Evolutionary conservation across 202 grass and related monocot genomes (phyloP).

Genomic region (Zoysia matrella): DNA sequence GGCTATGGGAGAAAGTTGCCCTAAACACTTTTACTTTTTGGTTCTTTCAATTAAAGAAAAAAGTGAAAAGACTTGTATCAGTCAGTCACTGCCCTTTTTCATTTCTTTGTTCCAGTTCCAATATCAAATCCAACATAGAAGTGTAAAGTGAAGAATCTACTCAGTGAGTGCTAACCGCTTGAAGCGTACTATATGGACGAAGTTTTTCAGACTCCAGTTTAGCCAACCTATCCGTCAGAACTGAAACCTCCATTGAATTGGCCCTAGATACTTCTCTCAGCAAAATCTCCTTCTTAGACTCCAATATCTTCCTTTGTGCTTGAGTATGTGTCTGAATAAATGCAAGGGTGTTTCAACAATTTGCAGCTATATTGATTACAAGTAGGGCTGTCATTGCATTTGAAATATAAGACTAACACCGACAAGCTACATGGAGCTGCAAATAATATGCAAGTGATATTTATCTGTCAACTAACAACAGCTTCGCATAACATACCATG

Average conservation of each 20-base stretch:
- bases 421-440: slow-evolving; percentile 7
- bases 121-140: slow-evolving; percentile 4
- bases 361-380: slow-evolving; percentile 11
- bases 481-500: neutral
- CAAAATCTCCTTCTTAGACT: slow-evolving; percentile 80
- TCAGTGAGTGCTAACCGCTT: slow-evolving; percentile 66
- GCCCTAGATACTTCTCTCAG: slow-evolving; percentile 57
- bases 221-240: slow-evolving; percentile 66
- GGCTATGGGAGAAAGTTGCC: neutral
- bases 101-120: slow-evolving; percentile 25
- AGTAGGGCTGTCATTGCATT: slow-evolving; percentile 18
- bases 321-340: slow-evolving; percentile 88
- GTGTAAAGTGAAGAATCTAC: neutral
- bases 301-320: slow-evolving; percentile 94
- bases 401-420: slow-evolving; percentile 1
- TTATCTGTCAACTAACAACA: neutral
- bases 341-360: neutral
- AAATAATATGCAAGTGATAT: slow-evolving; percentile 18
- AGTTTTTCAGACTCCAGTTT: slow-evolving; percentile 77
- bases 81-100: slow-evolving; percentile 4
- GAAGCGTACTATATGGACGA: slow-evolving; percentile 75
- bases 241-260: slow-evolving; percentile 51
- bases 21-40: neutral
- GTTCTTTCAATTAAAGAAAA: neutral
- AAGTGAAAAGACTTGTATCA: neutral